Evolutionary conservation across 2,329 filamentous ascomycete genomes (phyloP), one percentile per base, ranked within the genome.

Genomic region (Penicillium sp.): DNA sequence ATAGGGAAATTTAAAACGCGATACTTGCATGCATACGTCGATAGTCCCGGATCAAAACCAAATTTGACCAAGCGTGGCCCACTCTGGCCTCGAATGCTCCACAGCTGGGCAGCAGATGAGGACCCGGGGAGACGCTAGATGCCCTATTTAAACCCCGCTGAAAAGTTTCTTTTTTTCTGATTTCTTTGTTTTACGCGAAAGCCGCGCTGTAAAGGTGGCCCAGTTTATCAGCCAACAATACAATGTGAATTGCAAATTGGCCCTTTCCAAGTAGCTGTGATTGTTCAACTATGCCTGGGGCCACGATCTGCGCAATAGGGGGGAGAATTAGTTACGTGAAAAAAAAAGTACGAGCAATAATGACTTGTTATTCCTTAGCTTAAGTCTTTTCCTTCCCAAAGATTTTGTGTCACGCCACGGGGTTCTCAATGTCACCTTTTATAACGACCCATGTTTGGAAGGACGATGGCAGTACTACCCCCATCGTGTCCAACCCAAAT

Each of bases 401-500:
- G 17, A 41, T 13, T 41, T 46, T 33, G 21, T 41, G 15, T 22
- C 19, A 22, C 21, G 35, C 29, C 7, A 43, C 21, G 28, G 12
- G 22, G 21, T 22, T 46, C 17, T 17, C 29, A 19, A 48, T 48
- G 46, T 26, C 32, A 43, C 24, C 26, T 31, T 15, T 9, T 31
- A 31, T 15, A 15, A 31, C 9, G 31, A 48, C 21, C 19, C 32
- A n/a, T 21, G 8, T 32, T 6, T 29, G 28, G 17, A 33, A 40
- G 24, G 47, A 52, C 10, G 32, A 54, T 26, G 41, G 39, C 19
- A 50, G 51, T 42, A 21, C n/a, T 37, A 28, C 33, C 38, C 43
- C 43, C 17, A 40, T 48, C 13, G 26, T 37, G 15, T 38, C 45
- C 17, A 44, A 55, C n/a, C 37, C 51, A 29, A 54, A 56, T 22